These are phyloP conservation scores for Arthrobotrys megalospora DNA, from an alignment of 2,329 filamentous ascomycete genomes.

Conservation along the genomic window DNA sequence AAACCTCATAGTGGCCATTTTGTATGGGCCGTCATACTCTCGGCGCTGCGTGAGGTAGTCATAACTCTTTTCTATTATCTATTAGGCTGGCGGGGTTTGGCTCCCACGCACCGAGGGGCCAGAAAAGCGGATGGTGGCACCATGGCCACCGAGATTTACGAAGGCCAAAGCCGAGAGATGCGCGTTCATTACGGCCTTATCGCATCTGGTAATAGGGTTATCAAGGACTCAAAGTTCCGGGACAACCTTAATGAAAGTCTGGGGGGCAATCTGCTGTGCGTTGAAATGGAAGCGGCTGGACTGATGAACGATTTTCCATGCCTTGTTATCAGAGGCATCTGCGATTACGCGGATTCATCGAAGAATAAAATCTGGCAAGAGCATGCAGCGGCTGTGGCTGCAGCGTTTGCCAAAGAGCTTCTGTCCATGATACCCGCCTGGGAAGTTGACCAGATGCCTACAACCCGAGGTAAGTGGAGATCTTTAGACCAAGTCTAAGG, in stretches of 20 bases:
- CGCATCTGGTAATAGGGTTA: constrained; percentile 4
- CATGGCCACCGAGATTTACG: too few species aligned
- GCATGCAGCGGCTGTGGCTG: background rate
- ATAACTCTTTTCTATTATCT: too few species aligned
- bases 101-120: too few species aligned
- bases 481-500: too few species aligned
- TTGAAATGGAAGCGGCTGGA: constrained; percentile 10
- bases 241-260: background rate
- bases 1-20: too few species aligned
- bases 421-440: constrained; percentile 4
- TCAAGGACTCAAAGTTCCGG: background rate
- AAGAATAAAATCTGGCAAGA: constrained; percentile 13
- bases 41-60: too few species aligned
- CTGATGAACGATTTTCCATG: constrained; percentile 19
- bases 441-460: constrained; percentile 5
- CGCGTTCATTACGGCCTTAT: constrained; percentile 7
- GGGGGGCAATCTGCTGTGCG: background rate
- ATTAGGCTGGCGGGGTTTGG: too few species aligned
- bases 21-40: too few species aligned
- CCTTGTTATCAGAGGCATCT: constrained; percentile 17
- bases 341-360: background rate
- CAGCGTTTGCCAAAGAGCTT: constrained; percentile 19
- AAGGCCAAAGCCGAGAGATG: background rate
- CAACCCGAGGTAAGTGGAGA: constrained; percentile 16
- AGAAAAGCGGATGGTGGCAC: too few species aligned